These are phyloP conservation scores for Prunus fruticosa DNA, from an alignment of 306 rosid species.

Conservation along the genomic window DNA sequence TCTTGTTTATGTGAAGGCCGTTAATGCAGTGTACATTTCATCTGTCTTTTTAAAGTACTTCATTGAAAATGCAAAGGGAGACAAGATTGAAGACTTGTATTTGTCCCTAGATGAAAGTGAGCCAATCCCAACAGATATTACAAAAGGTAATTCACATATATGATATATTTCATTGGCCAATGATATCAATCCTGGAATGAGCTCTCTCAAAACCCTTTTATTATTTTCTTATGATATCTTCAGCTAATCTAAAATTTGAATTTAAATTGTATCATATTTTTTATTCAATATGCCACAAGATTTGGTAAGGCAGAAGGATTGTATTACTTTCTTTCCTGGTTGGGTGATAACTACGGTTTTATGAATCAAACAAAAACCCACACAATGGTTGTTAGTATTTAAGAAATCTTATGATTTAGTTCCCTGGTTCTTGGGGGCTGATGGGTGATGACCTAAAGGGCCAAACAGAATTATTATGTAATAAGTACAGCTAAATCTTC, in stretches of 20 bases:
- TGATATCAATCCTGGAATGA: neutral
- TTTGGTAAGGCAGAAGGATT: neutral
- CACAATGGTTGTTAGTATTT: neutral
- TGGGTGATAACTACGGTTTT: neutral
- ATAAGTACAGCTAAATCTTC: neutral
- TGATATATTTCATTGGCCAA: neutral
- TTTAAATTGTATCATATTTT: neutral
- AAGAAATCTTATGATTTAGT: neutral
- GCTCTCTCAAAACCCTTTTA: neutral
- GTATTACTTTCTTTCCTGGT: neutral
- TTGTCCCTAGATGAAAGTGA: conserved; percentile 66
- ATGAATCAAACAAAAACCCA: neutral
- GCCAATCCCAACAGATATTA: conserved; percentile 42
- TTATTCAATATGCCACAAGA: neutral
- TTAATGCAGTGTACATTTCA: conserved; percentile 77
- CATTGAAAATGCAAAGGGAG: conserved; percentile 61
- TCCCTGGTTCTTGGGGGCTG: neutral
- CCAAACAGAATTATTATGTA: neutral
- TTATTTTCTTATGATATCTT: neutral
- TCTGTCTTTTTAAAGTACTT: conserved; percentile 81
- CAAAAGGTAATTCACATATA: conserved; percentile 49
- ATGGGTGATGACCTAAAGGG: neutral
- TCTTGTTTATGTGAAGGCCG: conserved; percentile 67
- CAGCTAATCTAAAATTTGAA: neutral
- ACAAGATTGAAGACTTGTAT: conserved; percentile 49